Base-by-base conservation (phyloP, 805 yeast species). In the Candida berthetii region DNA sequence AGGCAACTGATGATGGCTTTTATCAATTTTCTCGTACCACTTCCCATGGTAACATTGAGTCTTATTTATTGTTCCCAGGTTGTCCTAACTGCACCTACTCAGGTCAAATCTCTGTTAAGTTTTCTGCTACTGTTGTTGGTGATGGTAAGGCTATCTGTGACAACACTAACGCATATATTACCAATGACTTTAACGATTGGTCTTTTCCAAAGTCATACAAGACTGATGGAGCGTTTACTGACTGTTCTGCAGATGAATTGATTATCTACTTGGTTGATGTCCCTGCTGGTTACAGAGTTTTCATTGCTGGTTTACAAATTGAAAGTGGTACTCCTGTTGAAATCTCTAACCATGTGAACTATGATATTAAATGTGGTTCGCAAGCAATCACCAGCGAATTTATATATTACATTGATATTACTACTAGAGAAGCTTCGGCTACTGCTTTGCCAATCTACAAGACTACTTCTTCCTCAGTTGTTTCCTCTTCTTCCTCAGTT, bases 181-280 rank as follows among this genome's bases (percentile, higher is more conserved):
- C 68, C 3, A 52, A 53, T 29, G 46, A 53, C 14, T 57, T 57
- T 38, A 67, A 67, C 42, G 64, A 59, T 38, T 66, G 64, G 60
- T 46, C 52, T 32, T 57, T 62, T 17, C 67, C 69, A 18, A 39
- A 41, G 7, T 40, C 45, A 2, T 47, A 43, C 35, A 8, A 31
- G 3, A 11, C 13, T 19, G 43, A 49, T 17, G 38, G 40, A 16
- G 46, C 48, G 7, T 18, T 37, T 6, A 53, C 51, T 15, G 39
- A 55, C 3, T 64, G 69, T 44, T 44, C 56, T 27, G 50, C 54
- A 25, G 48, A 55, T 25, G 40, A 43, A 8, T 36, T 63, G 3
- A 31, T 43, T 29, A 42, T 59, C 14, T 38, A 44, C 15, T 46
- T 57, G 19, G 48, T 43, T 17, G 40, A 51, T 33, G 38, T 58